Evolutionary conservation across 1,139 yeast species (phyloP), one percentile per base, ranked within the genome.

Genomic region (Pichia terricola): DNA sequence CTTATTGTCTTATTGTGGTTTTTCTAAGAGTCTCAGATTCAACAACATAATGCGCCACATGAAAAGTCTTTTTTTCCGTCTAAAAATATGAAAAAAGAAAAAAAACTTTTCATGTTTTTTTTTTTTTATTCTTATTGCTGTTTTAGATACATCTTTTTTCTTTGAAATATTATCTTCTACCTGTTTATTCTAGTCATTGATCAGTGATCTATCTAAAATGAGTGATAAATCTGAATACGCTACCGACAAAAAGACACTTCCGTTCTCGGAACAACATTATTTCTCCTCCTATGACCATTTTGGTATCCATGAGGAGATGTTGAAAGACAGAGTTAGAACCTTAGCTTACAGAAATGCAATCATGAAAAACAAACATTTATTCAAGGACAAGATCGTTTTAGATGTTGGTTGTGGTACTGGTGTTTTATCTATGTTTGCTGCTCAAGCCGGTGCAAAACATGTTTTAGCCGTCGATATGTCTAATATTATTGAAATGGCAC

Each of bases 351-450:
- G 97, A 59, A 83, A 85, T 50, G 96, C 97, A 46, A 91, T 94
- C 68, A 80, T 79, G 68, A 88, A 87, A 64, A 94, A 94, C 70
- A 83, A 84, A 61, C 83, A 82, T 57, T 68, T 87, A 50, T 91
- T 94, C 71, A 86, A 88, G 64, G 96, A 78, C 66, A 94, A 91
- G 70, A 69, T 88, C 49, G 99, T 94, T n/a, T 72, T 94, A 50
- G 99, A 94, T 67, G 98, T 94, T 50, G 98, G 98, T 40, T 91
- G 97, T 66, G 98, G 98, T 56, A 91, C 97, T 10, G 98, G 98
- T 54, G 87, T 91, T 56, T 70, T 91, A 54, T 88, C 96, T 27
- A 86, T 91, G 96, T 91, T 91, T 72, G 97, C 97, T n/a, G 95
- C 89, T 42, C 82, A 83, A 60, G 94, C 96, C 26, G 98, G 97